phyloP scores from a whole-genome alignment of 805 yeast genomes.

The Cyberlindnera subsufficiens region DNA sequence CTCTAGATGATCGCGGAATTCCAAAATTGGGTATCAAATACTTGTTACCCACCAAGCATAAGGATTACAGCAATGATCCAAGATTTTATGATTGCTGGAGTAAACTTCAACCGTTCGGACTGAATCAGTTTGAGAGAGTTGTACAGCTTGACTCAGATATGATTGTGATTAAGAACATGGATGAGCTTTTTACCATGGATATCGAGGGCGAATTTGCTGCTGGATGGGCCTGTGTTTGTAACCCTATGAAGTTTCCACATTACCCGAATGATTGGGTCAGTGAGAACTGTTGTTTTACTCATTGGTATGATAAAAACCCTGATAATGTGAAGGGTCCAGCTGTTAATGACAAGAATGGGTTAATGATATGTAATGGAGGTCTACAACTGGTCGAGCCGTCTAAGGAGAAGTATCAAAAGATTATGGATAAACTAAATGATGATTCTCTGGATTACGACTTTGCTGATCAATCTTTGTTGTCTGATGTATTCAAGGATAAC shows the following conservation, averaged over 20 bases:
- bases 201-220: constrained; percentile 46
- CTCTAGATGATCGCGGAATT: constrained; percentile 35
- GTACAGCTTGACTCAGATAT: constrained; percentile 56
- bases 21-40: constrained; percentile 35
- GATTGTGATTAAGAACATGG: constrained; percentile 53
- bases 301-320: constrained; percentile 24
- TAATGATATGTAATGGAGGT: constrained; percentile 56
- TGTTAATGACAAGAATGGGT: constrained; percentile 29
- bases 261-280: constrained; percentile 50
- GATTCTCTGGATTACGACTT: constrained; percentile 40
- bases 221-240: constrained; percentile 57
- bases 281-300: constrained; percentile 45
- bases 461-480: constrained; percentile 52
- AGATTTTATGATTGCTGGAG: constrained; percentile 60
- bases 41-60: constrained; percentile 37
- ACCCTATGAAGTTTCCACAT: constrained; percentile 45
- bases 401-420: constrained; percentile 30
- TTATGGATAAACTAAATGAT: constrained; percentile 32
- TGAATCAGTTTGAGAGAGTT: constrained; percentile 45
- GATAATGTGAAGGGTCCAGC: constrained; percentile 33
- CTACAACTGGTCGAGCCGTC: constrained; percentile 44
- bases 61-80: constrained; percentile 43
- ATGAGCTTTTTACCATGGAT: constrained; percentile 47
- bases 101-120: constrained; percentile 48
- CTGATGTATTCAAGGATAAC: constrained; percentile 43